Base-by-base conservation (phyloP, 2,329 filamentous ascomycete genomes). In the Xylariaceae sp. region DNA sequence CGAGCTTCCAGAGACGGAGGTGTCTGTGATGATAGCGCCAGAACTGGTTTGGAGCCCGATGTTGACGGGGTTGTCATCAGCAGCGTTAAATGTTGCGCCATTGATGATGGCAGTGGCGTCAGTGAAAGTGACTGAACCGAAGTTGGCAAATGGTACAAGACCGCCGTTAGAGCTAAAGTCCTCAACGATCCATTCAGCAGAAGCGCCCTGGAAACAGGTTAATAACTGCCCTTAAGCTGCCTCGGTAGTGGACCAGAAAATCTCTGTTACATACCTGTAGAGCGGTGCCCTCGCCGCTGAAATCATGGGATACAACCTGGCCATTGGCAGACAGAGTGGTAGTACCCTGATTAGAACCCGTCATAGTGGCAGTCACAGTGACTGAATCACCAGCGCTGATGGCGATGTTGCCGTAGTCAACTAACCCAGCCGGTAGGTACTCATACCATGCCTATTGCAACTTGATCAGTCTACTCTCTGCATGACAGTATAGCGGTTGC, bases 151-250 rank as follows among this genome's bases (percentile, higher is more conserved):
- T 22, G 53, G 53, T 17, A 55, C 53, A n/a, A 55, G 50, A 14
- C 48, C 51, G 43, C 18, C 47, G 13, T 49, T 49, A 16, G 45
- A 48, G 14, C 14, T 19, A 33, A 55, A 55, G 18, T 55, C 53
- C 46, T 55, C 53, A 13, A 55, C 53, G 19, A 55, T 55, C 53
- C 53, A 55, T 46, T 55, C 53, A 13, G 53, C 53, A n/a, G 49
- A 53, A 45, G 49, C 40, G 44, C 53, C 53, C 45, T 48, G 17
- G 9, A 28, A 18, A 3, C 13, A 18, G 5, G 5, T 42, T 16
- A 42, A 52, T 16, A 51, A 42, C 17, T 34, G 34, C 45, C 17
- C 34, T 34, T 45, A 31, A 36, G 39, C 28, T 2, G 12, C 17
- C 12, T 3, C 19, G 22, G 14, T 2, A 17, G 36, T 9, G 36